Percentiles rank a stretch among this genome's conserved stretches.
Evolutionary conservation across 257 asterid genomes (phyloP).

Genomic region (Mentha longifolia): DNA sequence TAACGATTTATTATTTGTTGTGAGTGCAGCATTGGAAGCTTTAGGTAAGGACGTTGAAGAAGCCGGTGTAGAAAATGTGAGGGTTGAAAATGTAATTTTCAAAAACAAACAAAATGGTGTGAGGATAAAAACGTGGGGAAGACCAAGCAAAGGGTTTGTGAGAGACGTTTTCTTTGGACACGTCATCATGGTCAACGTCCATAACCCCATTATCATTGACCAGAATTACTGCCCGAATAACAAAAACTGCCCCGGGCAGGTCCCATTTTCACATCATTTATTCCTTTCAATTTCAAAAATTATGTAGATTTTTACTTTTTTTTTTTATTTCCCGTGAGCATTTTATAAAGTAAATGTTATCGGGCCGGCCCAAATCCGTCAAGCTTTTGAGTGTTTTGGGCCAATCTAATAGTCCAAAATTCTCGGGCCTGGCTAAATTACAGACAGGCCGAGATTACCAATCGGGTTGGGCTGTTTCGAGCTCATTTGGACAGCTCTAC

Average conservation of each 20-base stretch:
- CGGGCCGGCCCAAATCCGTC: too few relatives aligned
- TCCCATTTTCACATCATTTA: neutral
- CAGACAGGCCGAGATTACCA: too few relatives aligned
- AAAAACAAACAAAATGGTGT: conserved; percentile 57
- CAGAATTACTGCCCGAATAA: conserved; percentile 65
- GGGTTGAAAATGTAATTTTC: conserved; percentile 47
- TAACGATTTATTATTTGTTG: neutral
- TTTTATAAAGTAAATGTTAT: too few relatives aligned
- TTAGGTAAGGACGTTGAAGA: conserved; percentile 55
- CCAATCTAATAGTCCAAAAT: too few relatives aligned
- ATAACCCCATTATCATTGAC: conserved; percentile 70
- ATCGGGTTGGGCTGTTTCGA: too few relatives aligned
- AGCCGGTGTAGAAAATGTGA: conserved; percentile 65
- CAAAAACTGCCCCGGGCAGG: conserved; percentile 64
- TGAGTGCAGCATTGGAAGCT: conserved; percentile 60
- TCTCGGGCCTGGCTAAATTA: too few relatives aligned
- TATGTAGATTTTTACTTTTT: too few relatives aligned
- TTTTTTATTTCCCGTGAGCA: too few relatives aligned
- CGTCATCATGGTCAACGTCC: conserved; percentile 54
- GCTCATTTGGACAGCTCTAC: too few relatives aligned
- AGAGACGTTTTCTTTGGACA: conserved; percentile 49
- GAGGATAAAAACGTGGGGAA: conserved; percentile 72
- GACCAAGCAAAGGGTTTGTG: conserved; percentile 70
- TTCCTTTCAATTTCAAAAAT: too few relatives aligned
- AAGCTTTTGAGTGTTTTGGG: too few relatives aligned